Percentiles rank a stretch among this genome's conserved stretches.
phyloP scores from a whole-genome alignment of 192 early-diverging fungal genomes.

The Borealophlyctis nickersoniae region DNA sequence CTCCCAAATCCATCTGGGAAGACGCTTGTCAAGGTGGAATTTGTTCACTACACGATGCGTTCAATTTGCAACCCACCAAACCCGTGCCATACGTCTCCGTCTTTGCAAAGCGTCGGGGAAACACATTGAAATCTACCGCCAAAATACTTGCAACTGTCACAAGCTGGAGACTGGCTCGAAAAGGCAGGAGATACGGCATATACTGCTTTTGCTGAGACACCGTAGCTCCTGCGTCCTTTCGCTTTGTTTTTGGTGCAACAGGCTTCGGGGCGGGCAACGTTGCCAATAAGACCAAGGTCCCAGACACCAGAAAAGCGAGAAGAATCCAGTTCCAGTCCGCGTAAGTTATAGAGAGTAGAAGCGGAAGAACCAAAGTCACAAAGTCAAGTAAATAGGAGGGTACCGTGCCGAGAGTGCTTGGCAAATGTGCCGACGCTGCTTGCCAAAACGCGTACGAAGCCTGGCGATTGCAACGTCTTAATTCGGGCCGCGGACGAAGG shows the following conservation, averaged over 20 bases:
- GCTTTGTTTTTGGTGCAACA: neutral
- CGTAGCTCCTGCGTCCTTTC: neutral
- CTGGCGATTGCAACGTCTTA: too few species aligned
- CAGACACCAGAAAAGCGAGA: too few species aligned
- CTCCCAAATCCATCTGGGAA: slow-evolving; percentile 87
- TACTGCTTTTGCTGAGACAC: neutral
- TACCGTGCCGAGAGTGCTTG: too few species aligned
- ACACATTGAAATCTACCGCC: slow-evolving; percentile 90
- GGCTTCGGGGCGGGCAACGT: neutral
- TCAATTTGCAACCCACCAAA: slow-evolving; percentile 50
- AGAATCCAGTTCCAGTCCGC: too few species aligned
- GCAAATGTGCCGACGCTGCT: too few species aligned
- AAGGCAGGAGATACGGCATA: slow-evolving; percentile 22
- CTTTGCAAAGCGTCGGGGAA: slow-evolving; percentile 88
- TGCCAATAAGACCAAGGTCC: too few species aligned
- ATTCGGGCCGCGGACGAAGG: too few species aligned
- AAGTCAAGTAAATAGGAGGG: too few species aligned
- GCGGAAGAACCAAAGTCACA: too few species aligned
- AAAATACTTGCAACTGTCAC: slow-evolving; percentile 70
- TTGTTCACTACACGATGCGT: slow-evolving; percentile 1
- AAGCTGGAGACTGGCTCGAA: slow-evolving; percentile 39
- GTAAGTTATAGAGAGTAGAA: too few species aligned
- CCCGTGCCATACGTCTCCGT: slow-evolving; percentile 88
- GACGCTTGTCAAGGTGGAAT: slow-evolving; percentile 2
- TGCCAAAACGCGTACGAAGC: too few species aligned